A percentile compares a stretch with the other conserved stretches of the same genome.
phyloP scores from a whole-genome alignment of 257 asterid species.

The Solanum chilense region DNA sequence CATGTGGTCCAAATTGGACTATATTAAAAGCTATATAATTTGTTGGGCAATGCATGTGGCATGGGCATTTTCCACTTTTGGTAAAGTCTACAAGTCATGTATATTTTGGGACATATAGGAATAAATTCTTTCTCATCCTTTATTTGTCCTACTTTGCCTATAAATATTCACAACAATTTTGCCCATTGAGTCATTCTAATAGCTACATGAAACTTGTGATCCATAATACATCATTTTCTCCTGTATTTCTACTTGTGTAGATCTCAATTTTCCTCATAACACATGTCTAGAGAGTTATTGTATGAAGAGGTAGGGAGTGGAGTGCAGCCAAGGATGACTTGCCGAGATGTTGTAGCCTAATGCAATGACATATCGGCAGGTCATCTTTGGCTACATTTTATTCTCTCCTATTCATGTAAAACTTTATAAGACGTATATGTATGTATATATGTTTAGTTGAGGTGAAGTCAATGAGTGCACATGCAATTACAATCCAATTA shows the following conservation, averaged over 20 bases:
- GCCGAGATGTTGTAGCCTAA: background rate
- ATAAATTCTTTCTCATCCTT: background rate
- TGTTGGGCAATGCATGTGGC: background rate
- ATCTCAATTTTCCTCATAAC: background rate
- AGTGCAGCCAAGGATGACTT: constrained; percentile 15
- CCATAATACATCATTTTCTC: background rate
- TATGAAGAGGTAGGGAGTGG: constrained; percentile 2
- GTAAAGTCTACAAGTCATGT: background rate
- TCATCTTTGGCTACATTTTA: constrained; percentile 1
- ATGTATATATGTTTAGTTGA: background rate
- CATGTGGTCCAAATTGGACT: background rate
- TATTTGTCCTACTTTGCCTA: background rate
- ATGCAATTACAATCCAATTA: background rate
- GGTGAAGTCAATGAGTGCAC: background rate
- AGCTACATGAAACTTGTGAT: background rate
- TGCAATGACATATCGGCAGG: background rate
- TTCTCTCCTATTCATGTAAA: constrained; percentile 11
- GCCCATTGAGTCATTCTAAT: background rate
- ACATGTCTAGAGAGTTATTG: background rate
- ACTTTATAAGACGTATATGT: background rate
- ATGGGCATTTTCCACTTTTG: background rate
- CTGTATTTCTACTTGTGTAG: background rate
- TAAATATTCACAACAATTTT: background rate
- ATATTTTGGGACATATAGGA: background rate
- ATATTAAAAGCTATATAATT: background rate